A percentile compares a stretch with the other conserved stretches of the same genome.
Evolutionary conservation across 495 filamentous ascomycete genomes (phyloP).

Genomic region (Chaetomium fimeti): DNA sequence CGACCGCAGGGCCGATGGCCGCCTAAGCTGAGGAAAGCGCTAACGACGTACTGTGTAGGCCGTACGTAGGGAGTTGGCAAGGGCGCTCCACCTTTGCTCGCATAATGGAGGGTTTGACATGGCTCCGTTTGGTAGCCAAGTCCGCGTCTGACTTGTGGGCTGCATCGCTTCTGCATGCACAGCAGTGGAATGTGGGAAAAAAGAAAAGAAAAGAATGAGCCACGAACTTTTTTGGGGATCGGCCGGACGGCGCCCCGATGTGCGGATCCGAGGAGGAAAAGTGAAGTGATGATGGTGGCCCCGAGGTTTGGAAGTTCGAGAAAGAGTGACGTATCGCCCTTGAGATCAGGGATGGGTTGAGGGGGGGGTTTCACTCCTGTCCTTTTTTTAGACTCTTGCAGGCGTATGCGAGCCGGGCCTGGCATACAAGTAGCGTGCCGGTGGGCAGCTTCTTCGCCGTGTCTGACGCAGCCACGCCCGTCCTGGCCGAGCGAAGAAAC

Average conservation of each 20-base stretch:
- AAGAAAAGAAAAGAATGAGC: not conserved
- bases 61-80: not conserved
- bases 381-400: no score
- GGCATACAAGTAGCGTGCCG: no score
- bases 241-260: not conserved
- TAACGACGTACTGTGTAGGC: not conserved
- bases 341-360: no score
- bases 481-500: no score
- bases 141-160: not conserved
- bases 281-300: no score
- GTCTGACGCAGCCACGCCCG: no score
- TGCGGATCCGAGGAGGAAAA: no score
- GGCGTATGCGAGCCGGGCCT: no score
- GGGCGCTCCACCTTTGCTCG: conserved; percentile 7
- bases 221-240: not conserved
- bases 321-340: no score
- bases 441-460: no score
- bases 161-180: conserved; percentile 1
- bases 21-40: not conserved
- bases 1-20: not conserved
- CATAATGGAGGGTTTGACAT: not conserved
- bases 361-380: no score
- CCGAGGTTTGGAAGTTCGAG: no score
- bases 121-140: conserved; percentile 7
- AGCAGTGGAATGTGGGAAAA: not conserved